Evolutionary conservation across 768 basidiomycete genomes (phyloP).

Genomic region (Collybiopsis confluens): DNA sequence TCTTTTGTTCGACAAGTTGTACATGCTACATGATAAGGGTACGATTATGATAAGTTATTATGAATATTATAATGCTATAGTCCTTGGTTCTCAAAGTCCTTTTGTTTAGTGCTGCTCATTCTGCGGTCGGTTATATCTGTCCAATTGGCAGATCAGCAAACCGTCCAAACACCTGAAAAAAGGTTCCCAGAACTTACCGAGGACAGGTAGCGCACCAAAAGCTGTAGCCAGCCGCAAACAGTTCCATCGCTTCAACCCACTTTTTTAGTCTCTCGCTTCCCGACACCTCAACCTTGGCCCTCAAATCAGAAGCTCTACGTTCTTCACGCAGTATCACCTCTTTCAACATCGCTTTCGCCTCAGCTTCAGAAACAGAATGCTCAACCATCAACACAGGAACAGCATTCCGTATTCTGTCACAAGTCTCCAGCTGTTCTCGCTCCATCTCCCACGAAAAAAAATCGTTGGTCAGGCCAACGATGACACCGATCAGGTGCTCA

Average conservation of each 20-base stretch:
- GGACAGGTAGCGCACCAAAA: conserved; percentile 9
- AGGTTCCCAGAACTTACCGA: too few relatives aligned
- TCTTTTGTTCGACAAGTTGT: background rate
- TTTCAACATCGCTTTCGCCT: conserved; percentile 3
- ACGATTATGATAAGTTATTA: background rate
- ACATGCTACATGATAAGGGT: background rate
- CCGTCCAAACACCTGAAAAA: too few relatives aligned
- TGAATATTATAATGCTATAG: background rate
- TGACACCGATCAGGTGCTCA: background rate
- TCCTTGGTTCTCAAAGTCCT: too few relatives aligned
- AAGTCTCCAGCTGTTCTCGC: background rate
- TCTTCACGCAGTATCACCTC: background rate
- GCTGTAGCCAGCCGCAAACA: conserved; percentile 5
- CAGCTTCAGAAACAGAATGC: background rate
- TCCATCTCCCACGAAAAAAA: conserved; percentile 11
- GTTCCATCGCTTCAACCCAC: background rate
- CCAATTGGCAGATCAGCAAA: too few relatives aligned
- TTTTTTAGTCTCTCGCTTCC: background rate
- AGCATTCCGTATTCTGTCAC: conserved; percentile 6
- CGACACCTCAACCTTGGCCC: background rate
- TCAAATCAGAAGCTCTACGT: background rate
- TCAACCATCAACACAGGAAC: conserved; percentile 6
- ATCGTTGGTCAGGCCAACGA: conserved; percentile 8
- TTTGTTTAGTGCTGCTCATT: background rate
- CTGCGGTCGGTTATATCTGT: background rate